Evolutionary conservation across 2,329 filamentous ascomycete genomes (phyloP).

Genomic region (Scedosporium boydii): DNA sequence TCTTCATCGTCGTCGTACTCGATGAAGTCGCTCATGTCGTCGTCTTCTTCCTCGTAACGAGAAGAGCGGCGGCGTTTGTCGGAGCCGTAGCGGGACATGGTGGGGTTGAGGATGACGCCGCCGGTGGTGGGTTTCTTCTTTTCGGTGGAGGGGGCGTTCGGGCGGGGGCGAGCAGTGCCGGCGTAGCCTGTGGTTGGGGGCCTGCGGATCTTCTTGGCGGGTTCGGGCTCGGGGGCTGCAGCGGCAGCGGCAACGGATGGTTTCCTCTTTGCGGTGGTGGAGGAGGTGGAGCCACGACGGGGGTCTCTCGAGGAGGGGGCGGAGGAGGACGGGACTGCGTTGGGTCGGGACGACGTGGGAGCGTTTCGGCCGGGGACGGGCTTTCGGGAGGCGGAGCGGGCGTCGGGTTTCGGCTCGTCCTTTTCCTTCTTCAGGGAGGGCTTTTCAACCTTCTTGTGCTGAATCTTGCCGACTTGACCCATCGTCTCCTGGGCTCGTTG

Average conservation of each 20-base stretch:
- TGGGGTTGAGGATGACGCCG: slow-evolving; percentile 28
- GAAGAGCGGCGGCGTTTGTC: slow-evolving; percentile 18
- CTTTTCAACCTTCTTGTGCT: slow-evolving; percentile 64
- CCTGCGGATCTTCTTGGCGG: slow-evolving; percentile 52
- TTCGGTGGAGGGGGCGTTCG: slow-evolving; percentile 24
- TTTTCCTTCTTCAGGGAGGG: slow-evolving; percentile 44
- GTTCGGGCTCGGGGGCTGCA: slow-evolving; percentile 18
- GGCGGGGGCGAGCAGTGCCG: slow-evolving; percentile 52
- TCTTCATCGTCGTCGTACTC: slow-evolving; percentile 50
- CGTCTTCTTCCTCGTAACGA: slow-evolving; percentile 47
- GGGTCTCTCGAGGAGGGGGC: neutral
- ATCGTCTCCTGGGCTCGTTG: slow-evolving; percentile 54
- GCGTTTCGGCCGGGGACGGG: neutral
- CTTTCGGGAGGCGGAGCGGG: slow-evolving; percentile 6
- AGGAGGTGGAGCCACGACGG: slow-evolving; percentile 11
- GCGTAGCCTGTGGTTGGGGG: slow-evolving; percentile 55
- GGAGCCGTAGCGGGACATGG: slow-evolving; percentile 13
- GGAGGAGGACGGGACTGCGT: neutral
- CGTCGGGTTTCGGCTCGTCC: slow-evolving; percentile 27
- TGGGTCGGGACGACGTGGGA: neutral
- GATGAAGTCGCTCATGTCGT: slow-evolving; percentile 53
- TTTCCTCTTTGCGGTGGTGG: slow-evolving; percentile 20
- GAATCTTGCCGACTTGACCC: slow-evolving; percentile 59
- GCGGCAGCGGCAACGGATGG: slow-evolving; percentile 6
- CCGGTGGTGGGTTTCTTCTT: slow-evolving; percentile 26